A percentile compares a stretch with the other conserved stretches of the same genome.
Evolutionary conservation across 768 basidiomycete species (phyloP).

Genomic region (Suillus occidentalis): DNA sequence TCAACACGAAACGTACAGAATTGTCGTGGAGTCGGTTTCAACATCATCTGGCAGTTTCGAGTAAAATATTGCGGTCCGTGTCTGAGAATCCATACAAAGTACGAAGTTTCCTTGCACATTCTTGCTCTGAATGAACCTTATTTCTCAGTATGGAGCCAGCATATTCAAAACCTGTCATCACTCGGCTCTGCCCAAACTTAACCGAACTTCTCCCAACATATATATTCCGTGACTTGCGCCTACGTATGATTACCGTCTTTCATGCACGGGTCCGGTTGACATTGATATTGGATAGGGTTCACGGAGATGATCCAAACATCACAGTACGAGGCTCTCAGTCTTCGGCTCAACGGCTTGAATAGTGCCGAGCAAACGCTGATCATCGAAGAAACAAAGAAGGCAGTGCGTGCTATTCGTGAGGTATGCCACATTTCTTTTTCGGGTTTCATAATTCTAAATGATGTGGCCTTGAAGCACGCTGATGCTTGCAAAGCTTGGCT

Average conservation of each 20-base stretch:
- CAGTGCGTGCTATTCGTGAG: background rate
- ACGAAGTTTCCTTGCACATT: conserved; percentile 18
- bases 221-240: background rate
- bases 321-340: background rate
- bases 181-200: background rate
- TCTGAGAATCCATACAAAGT: conserved; percentile 23
- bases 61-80: conserved; percentile 27
- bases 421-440: background rate
- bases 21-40: conserved; percentile 24
- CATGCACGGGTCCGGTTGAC: background rate
- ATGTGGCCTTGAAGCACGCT: conserved; percentile 21
- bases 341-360: conserved; percentile 1
- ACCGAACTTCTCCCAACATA: conserved; percentile 5
- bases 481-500: conserved; percentile 28
- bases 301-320: conserved; percentile 6
- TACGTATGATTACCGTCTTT: background rate
- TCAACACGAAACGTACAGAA: conserved; percentile 15
- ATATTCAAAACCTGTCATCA: background rate
- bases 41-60: conserved; percentile 34
- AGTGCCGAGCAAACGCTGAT: background rate
- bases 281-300: conserved; percentile 5
- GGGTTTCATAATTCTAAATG: background rate
- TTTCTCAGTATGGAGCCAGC: background rate
- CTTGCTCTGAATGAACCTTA: background rate
- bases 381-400: background rate